phyloP scores from a whole-genome alignment of 2,329 filamentous ascomycete genomes.

The Pseudomassariella vexata region DNA sequence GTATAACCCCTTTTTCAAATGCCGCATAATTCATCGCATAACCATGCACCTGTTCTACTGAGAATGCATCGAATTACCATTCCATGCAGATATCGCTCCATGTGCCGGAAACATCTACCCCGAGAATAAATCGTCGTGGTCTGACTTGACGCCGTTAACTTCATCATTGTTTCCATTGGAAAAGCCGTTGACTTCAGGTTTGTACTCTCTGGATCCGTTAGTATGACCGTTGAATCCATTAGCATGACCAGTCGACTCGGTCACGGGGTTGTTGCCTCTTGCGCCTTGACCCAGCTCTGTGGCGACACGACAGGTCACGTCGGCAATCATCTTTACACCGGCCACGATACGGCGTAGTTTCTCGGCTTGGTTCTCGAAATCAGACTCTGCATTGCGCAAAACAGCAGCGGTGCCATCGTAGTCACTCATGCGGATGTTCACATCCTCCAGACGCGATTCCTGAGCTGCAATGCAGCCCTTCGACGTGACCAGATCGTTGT shows the following conservation, averaged over 20 bases:
- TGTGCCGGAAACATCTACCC: too few relatives aligned
- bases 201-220: background rate
- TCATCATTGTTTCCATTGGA: background rate
- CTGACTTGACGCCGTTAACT: too few relatives aligned
- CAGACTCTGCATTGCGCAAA: constrained; percentile 1
- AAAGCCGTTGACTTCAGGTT: background rate
- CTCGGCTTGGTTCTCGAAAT: background rate
- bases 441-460: constrained; percentile 3
- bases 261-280: too few relatives aligned
- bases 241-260: background rate
- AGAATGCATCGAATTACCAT: too few relatives aligned
- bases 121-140: too few relatives aligned
- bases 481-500: constrained; percentile 4
- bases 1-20: too few relatives aligned
- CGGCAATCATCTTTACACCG: constrained; percentile 2
- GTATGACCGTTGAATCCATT: background rate
- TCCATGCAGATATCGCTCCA: too few relatives aligned
- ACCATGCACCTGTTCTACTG: too few relatives aligned
- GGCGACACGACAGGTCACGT: background rate
- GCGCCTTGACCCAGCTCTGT: background rate
- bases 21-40: too few relatives aligned
- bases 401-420: background rate
- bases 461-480: constrained; percentile 3
- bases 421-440: constrained; percentile 2
- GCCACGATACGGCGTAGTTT: constrained; percentile 1